Percentiles rank a stretch among this genome's conserved stretches.
phyloP scores from a whole-genome alignment of 495 filamentous ascomycete species.

The Trypethelium eluteriae region DNA sequence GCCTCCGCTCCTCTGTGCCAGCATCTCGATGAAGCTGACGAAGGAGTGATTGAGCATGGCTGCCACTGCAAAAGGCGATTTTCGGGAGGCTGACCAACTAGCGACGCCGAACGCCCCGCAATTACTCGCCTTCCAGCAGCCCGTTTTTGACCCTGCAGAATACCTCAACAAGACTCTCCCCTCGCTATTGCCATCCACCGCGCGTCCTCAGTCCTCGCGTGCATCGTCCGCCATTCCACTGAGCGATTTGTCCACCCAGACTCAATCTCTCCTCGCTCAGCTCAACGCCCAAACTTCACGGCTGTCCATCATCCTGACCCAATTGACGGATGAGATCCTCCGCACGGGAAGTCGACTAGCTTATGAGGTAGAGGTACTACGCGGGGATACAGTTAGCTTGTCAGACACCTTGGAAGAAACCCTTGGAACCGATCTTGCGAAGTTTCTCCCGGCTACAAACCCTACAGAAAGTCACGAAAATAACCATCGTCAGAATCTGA shows the following conservation, averaged over 20 bases:
- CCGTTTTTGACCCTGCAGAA: conserved; percentile 68
- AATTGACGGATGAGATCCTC: conserved; percentile 89
- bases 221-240: conserved; percentile 52
- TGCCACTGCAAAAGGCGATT: conserved; percentile 8
- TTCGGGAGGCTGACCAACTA: conserved; percentile 20
- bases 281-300: conserved; percentile 80
- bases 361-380: conserved; percentile 89
- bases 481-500: conserved; percentile 29
- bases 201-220: conserved; percentile 26
- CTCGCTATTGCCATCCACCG: conserved; percentile 44
- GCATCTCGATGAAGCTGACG: not conserved
- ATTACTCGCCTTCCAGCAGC: conserved; percentile 58
- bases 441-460: conserved; percentile 49
- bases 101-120: conserved; percentile 52
- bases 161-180: conserved; percentile 76
- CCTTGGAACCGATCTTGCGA: conserved; percentile 58
- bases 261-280: conserved; percentile 75
- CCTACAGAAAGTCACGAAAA: not conserved
- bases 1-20: not conserved
- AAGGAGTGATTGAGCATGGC: conserved; percentile 18
- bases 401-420: conserved; percentile 68
- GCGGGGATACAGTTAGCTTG: conserved; percentile 72
- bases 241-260: conserved; percentile 67
- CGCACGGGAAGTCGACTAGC: conserved; percentile 76
- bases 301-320: conserved; percentile 73